Percentiles rank a stretch among this genome's conserved stretches.
phyloP scores from a whole-genome alignment of 1,139 yeast genomes.

The Taphrina sp. region DNA sequence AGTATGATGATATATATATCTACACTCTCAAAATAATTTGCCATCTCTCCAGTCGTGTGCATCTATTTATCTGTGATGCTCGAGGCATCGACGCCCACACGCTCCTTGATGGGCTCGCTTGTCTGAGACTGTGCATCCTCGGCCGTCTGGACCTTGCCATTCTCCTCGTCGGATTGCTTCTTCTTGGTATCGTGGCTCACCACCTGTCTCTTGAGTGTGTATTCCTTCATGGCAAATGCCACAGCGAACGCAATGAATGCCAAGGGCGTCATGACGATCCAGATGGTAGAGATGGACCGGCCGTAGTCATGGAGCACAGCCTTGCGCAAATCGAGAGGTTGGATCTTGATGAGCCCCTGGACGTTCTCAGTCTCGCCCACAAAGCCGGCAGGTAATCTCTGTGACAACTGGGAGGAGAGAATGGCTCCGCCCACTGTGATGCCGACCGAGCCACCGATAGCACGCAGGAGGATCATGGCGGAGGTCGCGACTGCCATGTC shows the following conservation, averaged over 20 bases:
- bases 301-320: constrained; percentile 21
- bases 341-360: constrained; percentile 7
- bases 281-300: constrained; percentile 12
- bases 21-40: too few species aligned
- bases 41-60: too few species aligned
- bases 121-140: background rate
- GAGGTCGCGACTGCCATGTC: constrained; percentile 33
- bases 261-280: constrained; percentile 28
- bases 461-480: constrained; percentile 24
- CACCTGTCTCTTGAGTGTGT: constrained; percentile 12
- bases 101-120: too few species aligned
- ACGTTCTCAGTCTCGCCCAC: constrained; percentile 14
- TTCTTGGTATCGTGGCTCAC: constrained; percentile 6
- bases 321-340: constrained; percentile 7
- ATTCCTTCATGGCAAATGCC: constrained; percentile 15
- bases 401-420: constrained; percentile 6
- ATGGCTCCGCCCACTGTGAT: constrained; percentile 33
- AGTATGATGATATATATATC: too few species aligned
- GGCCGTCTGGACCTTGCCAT: background rate
- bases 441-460: constrained; percentile 33
- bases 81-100: too few species aligned
- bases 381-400: constrained; percentile 6
- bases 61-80: too few species aligned
- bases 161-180: constrained; percentile 8
- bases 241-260: constrained; percentile 15